These are phyloP conservation scores for Mycena chlorophos DNA, from an alignment of 768 basidiomycete species.

Conservation along the genomic window DNA sequence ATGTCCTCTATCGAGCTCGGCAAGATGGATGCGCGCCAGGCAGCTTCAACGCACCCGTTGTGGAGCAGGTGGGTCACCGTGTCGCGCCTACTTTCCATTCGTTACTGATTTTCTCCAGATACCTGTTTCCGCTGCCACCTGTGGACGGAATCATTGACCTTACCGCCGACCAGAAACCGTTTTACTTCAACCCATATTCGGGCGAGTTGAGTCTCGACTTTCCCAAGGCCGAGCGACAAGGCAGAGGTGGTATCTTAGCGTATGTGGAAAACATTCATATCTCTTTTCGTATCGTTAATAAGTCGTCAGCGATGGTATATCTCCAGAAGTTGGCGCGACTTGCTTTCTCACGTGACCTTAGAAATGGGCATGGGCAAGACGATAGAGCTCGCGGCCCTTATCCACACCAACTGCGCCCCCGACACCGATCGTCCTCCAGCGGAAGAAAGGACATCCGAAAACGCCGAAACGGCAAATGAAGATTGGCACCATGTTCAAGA, in stretches of 20 bases:
- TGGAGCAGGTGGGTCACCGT: constrained; percentile 78
- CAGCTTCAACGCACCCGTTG: constrained; percentile 82
- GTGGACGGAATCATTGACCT: constrained; percentile 67
- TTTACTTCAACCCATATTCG: constrained; percentile 91
- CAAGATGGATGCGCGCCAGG: constrained; percentile 64
- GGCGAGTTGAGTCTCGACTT: constrained; percentile 86
- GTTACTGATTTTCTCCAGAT: constrained; percentile 48
- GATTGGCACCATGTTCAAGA: constrained; percentile 63
- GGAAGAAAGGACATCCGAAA: constrained; percentile 24
- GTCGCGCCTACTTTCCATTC: background rate
- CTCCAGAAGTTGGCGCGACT: no score
- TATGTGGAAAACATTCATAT: constrained; percentile 40
- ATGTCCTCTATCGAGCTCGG: constrained; percentile 87
- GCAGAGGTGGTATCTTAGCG: constrained; percentile 89
- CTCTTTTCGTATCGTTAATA: constrained; percentile 48
- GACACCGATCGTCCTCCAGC: constrained; percentile 40
- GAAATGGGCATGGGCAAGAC: constrained; percentile 94
- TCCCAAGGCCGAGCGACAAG: constrained; percentile 74
- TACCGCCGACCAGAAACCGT: constrained; percentile 72
- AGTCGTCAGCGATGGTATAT: no score
- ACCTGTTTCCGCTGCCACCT: constrained; percentile 65
- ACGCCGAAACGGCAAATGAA: constrained; percentile 56
- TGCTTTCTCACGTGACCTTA: no score
- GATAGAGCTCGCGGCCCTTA: constrained; percentile 88
- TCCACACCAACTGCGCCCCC: constrained; percentile 70